A percentile compares a stretch with the other conserved stretches of the same genome.
These are phyloP conservation scores for Helicosporidium sp. DNA, from an alignment of 139 green algal species.

Conservation along the genomic window DNA sequence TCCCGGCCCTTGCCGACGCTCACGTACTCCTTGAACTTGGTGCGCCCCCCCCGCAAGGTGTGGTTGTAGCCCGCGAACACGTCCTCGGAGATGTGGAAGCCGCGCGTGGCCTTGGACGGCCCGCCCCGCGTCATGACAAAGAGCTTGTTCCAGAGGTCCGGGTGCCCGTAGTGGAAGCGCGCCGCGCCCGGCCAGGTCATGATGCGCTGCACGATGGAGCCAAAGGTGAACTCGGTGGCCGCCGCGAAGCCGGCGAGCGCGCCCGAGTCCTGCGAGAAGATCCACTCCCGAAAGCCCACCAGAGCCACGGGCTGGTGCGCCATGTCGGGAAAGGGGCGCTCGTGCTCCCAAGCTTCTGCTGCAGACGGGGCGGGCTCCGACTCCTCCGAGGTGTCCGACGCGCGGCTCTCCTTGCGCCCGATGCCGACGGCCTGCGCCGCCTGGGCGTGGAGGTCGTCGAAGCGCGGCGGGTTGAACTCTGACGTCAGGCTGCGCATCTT, in stretches of 20 bases:
- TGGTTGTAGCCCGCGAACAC: slow-evolving; percentile 59
- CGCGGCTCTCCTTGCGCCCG: neutral
- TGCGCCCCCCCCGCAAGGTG: slow-evolving; percentile 43
- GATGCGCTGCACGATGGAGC: slow-evolving; percentile 56
- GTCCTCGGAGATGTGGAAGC: slow-evolving; percentile 41
- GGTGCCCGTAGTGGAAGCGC: slow-evolving; percentile 78
- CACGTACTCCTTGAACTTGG: slow-evolving; percentile 75
- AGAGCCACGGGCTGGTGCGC: slow-evolving; percentile 21
- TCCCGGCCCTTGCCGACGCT: slow-evolving; percentile 63
- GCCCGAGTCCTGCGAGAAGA: slow-evolving; percentile 41
- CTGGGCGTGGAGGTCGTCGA: slow-evolving; percentile 2
- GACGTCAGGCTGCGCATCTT: slow-evolving; percentile 58
- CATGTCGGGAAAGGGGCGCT: slow-evolving; percentile 14
- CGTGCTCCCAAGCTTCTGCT: neutral
- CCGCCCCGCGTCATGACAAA: slow-evolving; percentile 58
- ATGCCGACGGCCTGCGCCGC: neutral
- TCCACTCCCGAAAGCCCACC: slow-evolving; percentile 45
- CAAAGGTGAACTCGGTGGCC: slow-evolving; percentile 50
- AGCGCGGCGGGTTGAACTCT: slow-evolving; percentile 30
- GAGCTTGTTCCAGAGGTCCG: slow-evolving; percentile 76
- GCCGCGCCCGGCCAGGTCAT: slow-evolving; percentile 47
- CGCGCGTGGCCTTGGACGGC: slow-evolving; percentile 31
- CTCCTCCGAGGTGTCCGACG: neutral
- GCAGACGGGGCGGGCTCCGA: neutral
- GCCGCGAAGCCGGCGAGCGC: slow-evolving; percentile 52